These are phyloP conservation scores for Ceratocystis alfenasii DNA, from an alignment of 2,329 filamentous ascomycete species.

Conservation along the genomic window DNA sequence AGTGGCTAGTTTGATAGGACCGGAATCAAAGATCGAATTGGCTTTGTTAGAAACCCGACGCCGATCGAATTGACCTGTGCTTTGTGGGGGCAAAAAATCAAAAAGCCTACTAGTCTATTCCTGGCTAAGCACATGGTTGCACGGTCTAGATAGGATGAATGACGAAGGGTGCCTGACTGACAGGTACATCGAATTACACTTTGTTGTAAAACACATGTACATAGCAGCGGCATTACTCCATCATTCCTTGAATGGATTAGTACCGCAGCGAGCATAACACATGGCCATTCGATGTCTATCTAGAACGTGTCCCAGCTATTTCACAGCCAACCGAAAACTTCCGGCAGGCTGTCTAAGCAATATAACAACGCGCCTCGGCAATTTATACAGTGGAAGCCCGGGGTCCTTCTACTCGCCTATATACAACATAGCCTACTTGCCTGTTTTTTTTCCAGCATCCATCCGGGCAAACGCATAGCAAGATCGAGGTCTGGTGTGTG, in stretches of 20 bases:
- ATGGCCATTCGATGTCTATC: too few relatives aligned
- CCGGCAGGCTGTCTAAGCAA: too few relatives aligned
- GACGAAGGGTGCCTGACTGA: not conserved
- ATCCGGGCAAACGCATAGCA: not conserved
- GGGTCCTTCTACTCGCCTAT: not conserved
- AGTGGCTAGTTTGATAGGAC: not conserved
- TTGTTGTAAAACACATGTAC: not conserved
- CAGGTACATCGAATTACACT: not conserved
- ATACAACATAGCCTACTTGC: not conserved
- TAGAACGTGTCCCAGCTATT: too few relatives aligned
- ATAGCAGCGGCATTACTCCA: not conserved
- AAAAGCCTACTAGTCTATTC: not conserved
- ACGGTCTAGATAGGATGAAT: not conserved
- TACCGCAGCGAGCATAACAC: too few relatives aligned
- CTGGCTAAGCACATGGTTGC: not conserved
- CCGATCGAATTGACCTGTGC: not conserved
- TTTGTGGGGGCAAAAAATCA: not conserved
- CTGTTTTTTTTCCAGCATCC: not conserved
- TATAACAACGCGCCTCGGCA: too few relatives aligned
- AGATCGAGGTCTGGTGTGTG: not conserved
- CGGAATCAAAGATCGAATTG: not conserved
- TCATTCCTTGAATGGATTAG: too few relatives aligned
- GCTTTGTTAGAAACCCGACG: not conserved
- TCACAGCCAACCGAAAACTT: too few relatives aligned
- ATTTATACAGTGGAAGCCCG: not conserved